Conservation (phyloP, 75 land plant genomes). For the Picea sitchensis region DNA sequence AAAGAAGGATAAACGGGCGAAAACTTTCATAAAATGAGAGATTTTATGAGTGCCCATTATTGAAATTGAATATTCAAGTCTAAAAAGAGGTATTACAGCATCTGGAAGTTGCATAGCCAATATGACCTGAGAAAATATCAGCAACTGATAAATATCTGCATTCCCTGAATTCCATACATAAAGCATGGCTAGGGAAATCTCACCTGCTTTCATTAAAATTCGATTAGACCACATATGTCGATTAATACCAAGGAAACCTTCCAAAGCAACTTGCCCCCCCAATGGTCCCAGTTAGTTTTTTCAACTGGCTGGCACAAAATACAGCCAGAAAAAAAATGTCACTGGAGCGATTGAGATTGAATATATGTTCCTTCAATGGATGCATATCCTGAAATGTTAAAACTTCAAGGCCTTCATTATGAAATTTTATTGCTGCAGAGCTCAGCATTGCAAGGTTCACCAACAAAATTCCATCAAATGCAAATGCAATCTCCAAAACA, state of each 20-base stretch:
- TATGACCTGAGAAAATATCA: conserved; percentile 74
- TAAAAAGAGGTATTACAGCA: conserved; percentile 72
- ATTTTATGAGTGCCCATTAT: conserved; percentile 74
- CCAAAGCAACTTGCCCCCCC: conserved; percentile 63
- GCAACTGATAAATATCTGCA: conserved; percentile 78
- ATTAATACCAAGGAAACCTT: conserved; percentile 46
- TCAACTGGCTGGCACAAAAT: too few relatives aligned
- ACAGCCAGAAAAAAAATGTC: too few relatives aligned
- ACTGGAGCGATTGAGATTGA: too few relatives aligned
- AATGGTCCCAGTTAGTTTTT: too few relatives aligned
- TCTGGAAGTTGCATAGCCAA: conserved; percentile 86
- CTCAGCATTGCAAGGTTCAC: too few relatives aligned
- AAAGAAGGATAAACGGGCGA: conserved; percentile 46
- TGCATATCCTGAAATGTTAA: too few relatives aligned
- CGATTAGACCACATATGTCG: conserved; percentile 61
- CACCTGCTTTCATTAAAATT: conserved; percentile 42
- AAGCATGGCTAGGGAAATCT: conserved; percentile 49
- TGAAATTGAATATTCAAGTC: conserved; percentile 64
- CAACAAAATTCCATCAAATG: too few relatives aligned
- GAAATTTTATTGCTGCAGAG: too few relatives aligned
- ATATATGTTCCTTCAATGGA: too few relatives aligned
- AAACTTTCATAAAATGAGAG: conserved; percentile 46
- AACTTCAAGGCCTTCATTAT: too few relatives aligned
- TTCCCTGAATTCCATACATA: conserved; percentile 64
- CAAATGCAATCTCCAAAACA: too few relatives aligned